These are phyloP conservation scores for Corymbia calophylla DNA, from an alignment of 441 rosid genomes.

Conservation along the genomic window DNA sequence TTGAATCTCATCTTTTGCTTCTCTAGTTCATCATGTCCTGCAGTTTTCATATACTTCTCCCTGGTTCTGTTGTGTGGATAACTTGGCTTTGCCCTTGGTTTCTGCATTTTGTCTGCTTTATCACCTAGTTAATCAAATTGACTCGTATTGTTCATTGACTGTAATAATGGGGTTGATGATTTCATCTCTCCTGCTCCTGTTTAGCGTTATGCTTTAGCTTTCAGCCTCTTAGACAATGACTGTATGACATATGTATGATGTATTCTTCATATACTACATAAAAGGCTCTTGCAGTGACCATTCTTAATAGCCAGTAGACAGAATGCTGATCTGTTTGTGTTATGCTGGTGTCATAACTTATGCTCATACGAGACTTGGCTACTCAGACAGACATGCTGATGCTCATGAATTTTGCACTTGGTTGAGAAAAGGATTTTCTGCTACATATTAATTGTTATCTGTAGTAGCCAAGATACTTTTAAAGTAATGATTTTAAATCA, in stretches of 20 bases:
- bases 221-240: background rate
- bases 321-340: background rate
- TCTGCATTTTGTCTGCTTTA: background rate
- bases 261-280: background rate
- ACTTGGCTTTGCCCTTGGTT: background rate
- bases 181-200: background rate
- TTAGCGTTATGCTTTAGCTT: background rate
- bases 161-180: background rate
- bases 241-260: background rate
- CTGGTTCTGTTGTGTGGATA: background rate
- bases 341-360: background rate
- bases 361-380: background rate
- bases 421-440: background rate
- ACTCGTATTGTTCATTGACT: background rate
- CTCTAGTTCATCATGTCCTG: background rate
- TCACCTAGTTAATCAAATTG: background rate
- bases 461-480: background rate
- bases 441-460: background rate
- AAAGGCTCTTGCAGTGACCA: background rate
- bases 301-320: background rate
- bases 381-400: background rate
- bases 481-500: background rate
- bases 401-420: background rate
- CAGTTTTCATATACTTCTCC: background rate
- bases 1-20: background rate